These are phyloP conservation scores for Arachis hypogaea DNA, from an alignment of 306 rosid species.

Conservation along the genomic window DNA sequence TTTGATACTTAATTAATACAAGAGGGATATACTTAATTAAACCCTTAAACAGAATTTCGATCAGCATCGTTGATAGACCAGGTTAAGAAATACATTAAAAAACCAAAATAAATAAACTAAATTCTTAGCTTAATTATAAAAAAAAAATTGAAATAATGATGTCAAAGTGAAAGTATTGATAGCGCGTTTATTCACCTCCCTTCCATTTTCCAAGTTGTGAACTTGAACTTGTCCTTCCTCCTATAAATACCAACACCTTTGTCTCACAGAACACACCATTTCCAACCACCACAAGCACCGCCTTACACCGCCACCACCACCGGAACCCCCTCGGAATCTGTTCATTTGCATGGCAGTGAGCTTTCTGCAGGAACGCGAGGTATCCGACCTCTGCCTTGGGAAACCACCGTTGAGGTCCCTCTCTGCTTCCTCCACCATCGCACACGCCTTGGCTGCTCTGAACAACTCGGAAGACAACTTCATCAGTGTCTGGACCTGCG, in stretches of 20 bases:
- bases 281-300: not conserved
- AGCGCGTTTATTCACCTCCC: no score
- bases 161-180: no score
- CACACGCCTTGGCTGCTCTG: slow-evolving; percentile 69
- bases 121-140: no score
- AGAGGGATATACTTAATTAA: no score
- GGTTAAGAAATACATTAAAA: no score
- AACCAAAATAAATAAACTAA: no score
- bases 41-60: no score
- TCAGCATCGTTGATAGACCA: no score
- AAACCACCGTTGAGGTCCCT: slow-evolving; percentile 90
- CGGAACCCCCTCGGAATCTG: not conserved
- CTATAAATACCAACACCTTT: slow-evolving; percentile 12
- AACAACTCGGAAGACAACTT: slow-evolving; percentile 63
- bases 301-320: not conserved
- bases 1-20: no score
- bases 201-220: no score
- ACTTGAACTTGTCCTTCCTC: not conserved
- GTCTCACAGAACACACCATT: not conserved
- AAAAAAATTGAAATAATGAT: no score
- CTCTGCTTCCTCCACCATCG: slow-evolving; percentile 64
- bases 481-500: slow-evolving; percentile 81
- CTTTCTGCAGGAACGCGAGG: slow-evolving; percentile 61
- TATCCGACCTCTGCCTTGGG: slow-evolving; percentile 97
- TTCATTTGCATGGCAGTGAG: slow-evolving; percentile 89